Base-by-base conservation (phyloP, 148 eudicot genomes). In the Fagopyrum tataricum region DNA sequence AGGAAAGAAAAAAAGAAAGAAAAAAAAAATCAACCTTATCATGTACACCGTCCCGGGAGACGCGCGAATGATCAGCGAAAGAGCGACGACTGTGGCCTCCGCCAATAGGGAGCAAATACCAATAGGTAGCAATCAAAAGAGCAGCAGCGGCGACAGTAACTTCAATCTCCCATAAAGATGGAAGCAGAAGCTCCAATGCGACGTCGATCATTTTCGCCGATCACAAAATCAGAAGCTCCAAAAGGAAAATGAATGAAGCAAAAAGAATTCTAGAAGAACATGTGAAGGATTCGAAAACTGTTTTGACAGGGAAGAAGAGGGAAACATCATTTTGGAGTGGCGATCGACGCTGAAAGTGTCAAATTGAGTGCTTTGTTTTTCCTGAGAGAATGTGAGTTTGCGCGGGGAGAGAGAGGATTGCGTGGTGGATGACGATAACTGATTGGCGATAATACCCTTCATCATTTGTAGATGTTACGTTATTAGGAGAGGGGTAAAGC, bases 151-250 rank as follows among this genome's bases (percentile, higher is more conserved):
- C 69, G 69, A 64, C 5, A 20, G 69, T 37, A 20, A 64, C 69
- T 64, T 64, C 43, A 20, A 64, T 64, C 69, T 64, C 69, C 69
- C 69, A 64, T 43, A 42, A 64, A 15, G 69, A 64, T 43, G 69
- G 69, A 8, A 64, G 44, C 10, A 64, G 69, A 64, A 31, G 69
- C 44, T 64, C 69, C 44, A 64, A 26, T 64, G 17, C 26, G 43
- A 20, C 69, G 43, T 64, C 69, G 69, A 64, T 64, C 69, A 64
- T 64, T 43, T 64, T 64, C 18, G 7, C 43, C 69, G 69, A 64
- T 18, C 37, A 37, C 69, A 21, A 64, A 37, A 64, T 37, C 69
- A 64, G 69, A 24, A 59, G 26, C 66, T 24, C 66, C 66, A 9
- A 23, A 59, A 59, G 11, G 13, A 26, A 61, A 61, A 24, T 64